Evolutionary conservation across 495 filamentous ascomycete species (phyloP).

Genomic region (Neurospora sp.): DNA sequence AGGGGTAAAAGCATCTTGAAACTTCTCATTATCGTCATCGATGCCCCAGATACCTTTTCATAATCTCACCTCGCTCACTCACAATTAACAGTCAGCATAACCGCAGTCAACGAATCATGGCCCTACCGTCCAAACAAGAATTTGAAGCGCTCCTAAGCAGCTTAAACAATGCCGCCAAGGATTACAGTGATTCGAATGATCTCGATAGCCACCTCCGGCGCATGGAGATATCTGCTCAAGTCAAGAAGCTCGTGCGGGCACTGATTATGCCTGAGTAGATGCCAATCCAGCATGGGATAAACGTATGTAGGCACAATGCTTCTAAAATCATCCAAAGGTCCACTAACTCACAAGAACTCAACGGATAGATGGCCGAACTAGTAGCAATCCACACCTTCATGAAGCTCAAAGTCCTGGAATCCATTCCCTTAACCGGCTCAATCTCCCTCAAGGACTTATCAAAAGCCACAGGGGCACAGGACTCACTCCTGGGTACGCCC

Average conservation of each 20-base stretch:
- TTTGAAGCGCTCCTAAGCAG: background rate
- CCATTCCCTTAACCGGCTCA: slow-evolving; percentile 8
- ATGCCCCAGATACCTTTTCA: background rate
- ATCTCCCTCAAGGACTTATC: slow-evolving; percentile 11
- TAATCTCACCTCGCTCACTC: background rate
- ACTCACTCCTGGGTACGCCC: slow-evolving; percentile 13
- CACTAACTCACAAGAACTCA: too few species aligned
- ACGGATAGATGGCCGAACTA: slow-evolving; percentile 15
- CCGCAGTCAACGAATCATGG: background rate
- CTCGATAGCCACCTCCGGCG: slow-evolving; percentile 10
- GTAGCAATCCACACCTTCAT: slow-evolving; percentile 16
- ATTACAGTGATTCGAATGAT: slow-evolving; percentile 6
- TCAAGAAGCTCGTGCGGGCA: slow-evolving; percentile 7
- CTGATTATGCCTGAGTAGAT: slow-evolving; percentile 8
- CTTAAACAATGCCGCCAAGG: slow-evolving; percentile 3
- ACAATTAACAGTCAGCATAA: background rate
- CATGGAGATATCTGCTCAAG: slow-evolving; percentile 7
- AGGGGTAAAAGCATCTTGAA: background rate
- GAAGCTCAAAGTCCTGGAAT: slow-evolving; percentile 10
- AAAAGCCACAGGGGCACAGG: slow-evolving; percentile 11
- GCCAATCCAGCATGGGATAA: slow-evolving; percentile 14
- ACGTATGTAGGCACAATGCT: too few species aligned
- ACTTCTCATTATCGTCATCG: background rate
- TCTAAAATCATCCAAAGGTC: too few species aligned
- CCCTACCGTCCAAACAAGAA: background rate